A percentile compares a stretch with the other conserved stretches of the same genome.
These are phyloP conservation scores for Suillus decipiens DNA, from an alignment of 768 basidiomycete species.

Conservation along the genomic window DNA sequence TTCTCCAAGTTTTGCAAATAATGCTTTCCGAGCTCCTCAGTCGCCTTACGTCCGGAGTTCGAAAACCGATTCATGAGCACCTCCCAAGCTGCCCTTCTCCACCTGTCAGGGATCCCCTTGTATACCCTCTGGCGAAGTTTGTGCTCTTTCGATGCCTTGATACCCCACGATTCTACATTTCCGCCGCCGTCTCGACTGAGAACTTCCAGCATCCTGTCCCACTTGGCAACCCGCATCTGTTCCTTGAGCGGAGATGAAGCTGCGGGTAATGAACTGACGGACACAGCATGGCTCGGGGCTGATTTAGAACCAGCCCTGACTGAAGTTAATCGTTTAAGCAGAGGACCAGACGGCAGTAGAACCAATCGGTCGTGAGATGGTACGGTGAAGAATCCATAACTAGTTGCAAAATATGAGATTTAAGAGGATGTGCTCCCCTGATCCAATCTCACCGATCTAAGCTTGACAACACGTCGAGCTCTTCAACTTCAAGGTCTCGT, in stretches of 20 bases:
- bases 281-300: slow-evolving; percentile 46
- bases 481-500: slow-evolving; percentile 69
- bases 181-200: slow-evolving; percentile 70
- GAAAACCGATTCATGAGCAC: slow-evolving; percentile 65
- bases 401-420: slow-evolving; percentile 33
- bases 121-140: slow-evolving; percentile 79
- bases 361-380: slow-evolving; percentile 86
- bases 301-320: slow-evolving; percentile 47
- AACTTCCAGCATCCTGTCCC: slow-evolving; percentile 88
- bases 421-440: slow-evolving; percentile 5
- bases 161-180: slow-evolving; percentile 72
- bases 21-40: slow-evolving; percentile 44
- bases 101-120: slow-evolving; percentile 96
- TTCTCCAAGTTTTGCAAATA: slow-evolving; percentile 71
- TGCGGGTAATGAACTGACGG: slow-evolving; percentile 50
- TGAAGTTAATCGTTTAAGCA: slow-evolving; percentile 56
- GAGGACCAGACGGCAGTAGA: slow-evolving; percentile 61
- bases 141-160: slow-evolving; percentile 62
- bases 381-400: slow-evolving; percentile 89
- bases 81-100: slow-evolving; percentile 93
- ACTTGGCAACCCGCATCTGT: slow-evolving; percentile 78
- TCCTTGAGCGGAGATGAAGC: slow-evolving; percentile 59
- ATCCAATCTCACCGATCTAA: slow-evolving; percentile 77
- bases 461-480: slow-evolving; percentile 67
- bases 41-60: slow-evolving; percentile 44